phyloP scores from a whole-genome alignment of 2,329 filamentous ascomycete genomes.

The Epichloe aotearoae region DNA sequence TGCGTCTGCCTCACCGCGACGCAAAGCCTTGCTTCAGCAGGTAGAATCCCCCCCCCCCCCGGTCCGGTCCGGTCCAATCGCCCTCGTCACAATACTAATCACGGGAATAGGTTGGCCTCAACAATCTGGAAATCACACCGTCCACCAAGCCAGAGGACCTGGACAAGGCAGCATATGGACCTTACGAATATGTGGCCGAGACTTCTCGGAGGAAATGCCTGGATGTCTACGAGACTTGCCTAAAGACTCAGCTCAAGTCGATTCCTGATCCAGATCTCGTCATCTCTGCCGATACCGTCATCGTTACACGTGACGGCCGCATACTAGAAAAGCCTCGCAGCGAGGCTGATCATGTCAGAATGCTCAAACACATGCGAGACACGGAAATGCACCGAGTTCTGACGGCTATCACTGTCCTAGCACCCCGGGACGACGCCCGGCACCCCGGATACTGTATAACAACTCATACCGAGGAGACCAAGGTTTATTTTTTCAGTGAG shows the following conservation, averaged over 20 bases:
- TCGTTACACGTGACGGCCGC: slow-evolving; percentile 59
- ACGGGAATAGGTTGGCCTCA: slow-evolving; percentile 54
- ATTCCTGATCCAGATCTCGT: slow-evolving; percentile 66
- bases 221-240: slow-evolving; percentile 45
- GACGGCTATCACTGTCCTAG: slow-evolving; percentile 74
- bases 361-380: slow-evolving; percentile 73
- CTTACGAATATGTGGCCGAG: slow-evolving; percentile 81
- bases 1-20: slow-evolving; percentile 76
- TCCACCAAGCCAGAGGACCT: slow-evolving; percentile 78
- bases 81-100: slow-evolving; percentile 6
- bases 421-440: slow-evolving; percentile 64
- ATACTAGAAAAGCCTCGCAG: slow-evolving; percentile 85
- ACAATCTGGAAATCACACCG: slow-evolving; percentile 70
- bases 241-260: slow-evolving; percentile 30
- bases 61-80: neutral
- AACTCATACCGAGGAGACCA: slow-evolving; percentile 77
- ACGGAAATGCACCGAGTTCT: slow-evolving; percentile 66
- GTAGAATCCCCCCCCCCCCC: slow-evolving; percentile 22
- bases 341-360: slow-evolving; percentile 68
- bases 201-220: slow-evolving; percentile 78
- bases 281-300: slow-evolving; percentile 81
- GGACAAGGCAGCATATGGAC: slow-evolving; percentile 57
- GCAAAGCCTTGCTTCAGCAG: slow-evolving; percentile 67
- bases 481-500: slow-evolving; percentile 75
- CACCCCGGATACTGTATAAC: slow-evolving; percentile 79